Percentiles rank a stretch among this genome's conserved stretches.
phyloP scores from a whole-genome alignment of 2,329 filamentous ascomycete genomes.

The Penicillium fuscoglaucum region DNA sequence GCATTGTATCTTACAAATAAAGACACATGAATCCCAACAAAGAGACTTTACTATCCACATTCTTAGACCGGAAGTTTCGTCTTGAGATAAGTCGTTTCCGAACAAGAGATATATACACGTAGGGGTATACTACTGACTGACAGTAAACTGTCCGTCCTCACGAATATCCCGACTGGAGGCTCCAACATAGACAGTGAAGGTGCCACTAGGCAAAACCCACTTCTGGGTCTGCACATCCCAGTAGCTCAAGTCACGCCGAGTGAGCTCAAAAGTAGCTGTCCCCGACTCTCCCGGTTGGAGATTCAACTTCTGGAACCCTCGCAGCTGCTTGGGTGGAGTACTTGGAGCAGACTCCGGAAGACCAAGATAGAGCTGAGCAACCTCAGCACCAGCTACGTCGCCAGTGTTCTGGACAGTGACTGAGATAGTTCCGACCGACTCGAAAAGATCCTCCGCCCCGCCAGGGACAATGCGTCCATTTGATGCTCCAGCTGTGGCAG shows the following conservation, averaged over 20 bases:
- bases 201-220: slow-evolving; percentile 33
- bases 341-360: slow-evolving; percentile 37
- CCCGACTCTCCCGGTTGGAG: slow-evolving; percentile 44
- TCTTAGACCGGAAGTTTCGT: background rate
- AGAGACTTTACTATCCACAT: background rate
- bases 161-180: slow-evolving; percentile 25
- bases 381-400: slow-evolving; percentile 47
- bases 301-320: slow-evolving; percentile 54
- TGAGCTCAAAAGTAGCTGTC: slow-evolving; percentile 49
- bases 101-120: background rate
- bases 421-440: slow-evolving; percentile 49
- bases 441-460: slow-evolving; percentile 58
- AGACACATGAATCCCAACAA: background rate
- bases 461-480: slow-evolving; percentile 27
- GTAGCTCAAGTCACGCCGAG: slow-evolving; percentile 36
- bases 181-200: slow-evolving; percentile 27
- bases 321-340: slow-evolving; percentile 40
- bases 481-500: slow-evolving; percentile 38
- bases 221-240: slow-evolving; percentile 37
- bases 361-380: slow-evolving; percentile 59
- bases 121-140: background rate
- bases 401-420: slow-evolving; percentile 55
- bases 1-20: background rate
- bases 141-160: slow-evolving; percentile 7
- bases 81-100: background rate